Base-by-base conservation (phyloP, 139 green algal genomes). In the Coelastrella sp. region DNA sequence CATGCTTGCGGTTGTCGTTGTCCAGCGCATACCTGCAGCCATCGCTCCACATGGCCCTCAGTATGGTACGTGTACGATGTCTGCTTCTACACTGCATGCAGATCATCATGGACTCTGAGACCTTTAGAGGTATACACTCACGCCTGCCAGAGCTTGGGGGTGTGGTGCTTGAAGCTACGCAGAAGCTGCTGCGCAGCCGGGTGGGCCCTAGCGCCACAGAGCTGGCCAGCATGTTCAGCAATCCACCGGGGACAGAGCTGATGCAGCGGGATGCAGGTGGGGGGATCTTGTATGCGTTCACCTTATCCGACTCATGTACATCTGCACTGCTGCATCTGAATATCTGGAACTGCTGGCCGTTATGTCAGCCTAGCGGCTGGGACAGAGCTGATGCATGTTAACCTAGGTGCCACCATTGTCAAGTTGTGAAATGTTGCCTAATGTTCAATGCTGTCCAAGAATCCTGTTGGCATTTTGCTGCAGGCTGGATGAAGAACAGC, bases 81-180 rank as follows among this genome's bases (percentile, higher is more conserved):
- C 32, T 47, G 32, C 32, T 47, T 47, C 32, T 47, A 47, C 32
- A n/a, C 13, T 19, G 23, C 0, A 14, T 80, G 65, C 78, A 91
- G 87, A 56, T 91, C 10, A 86, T 91, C 47, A 74, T 91, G 54
- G 87, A 91, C 65, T 61, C 78, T 3, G 90, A 91, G 4, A 94
- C 84, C 10, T 94, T 94, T 71, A 76, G 73, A 17, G 87, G 90
- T 77, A 92, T 94, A 77, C 73, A 94, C 74, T 58, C 86, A 2
- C 54, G 83, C 13, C 80, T 95, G 80, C 80, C 64, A 61, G 87
- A 91, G 87, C 79, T 91, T 8, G 87, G 87, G 0, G 66, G 78
- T 20, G 77, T 64, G 0, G 87, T 91, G 56, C 87, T 91, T 7
- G 87, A 91, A 17, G 87, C 87, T 5, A 86, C 79, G 3, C 78